These are phyloP conservation scores for Colletotrichum spinosum DNA, from an alignment of 2,329 filamentous ascomycete genomes.

Conservation along the genomic window DNA sequence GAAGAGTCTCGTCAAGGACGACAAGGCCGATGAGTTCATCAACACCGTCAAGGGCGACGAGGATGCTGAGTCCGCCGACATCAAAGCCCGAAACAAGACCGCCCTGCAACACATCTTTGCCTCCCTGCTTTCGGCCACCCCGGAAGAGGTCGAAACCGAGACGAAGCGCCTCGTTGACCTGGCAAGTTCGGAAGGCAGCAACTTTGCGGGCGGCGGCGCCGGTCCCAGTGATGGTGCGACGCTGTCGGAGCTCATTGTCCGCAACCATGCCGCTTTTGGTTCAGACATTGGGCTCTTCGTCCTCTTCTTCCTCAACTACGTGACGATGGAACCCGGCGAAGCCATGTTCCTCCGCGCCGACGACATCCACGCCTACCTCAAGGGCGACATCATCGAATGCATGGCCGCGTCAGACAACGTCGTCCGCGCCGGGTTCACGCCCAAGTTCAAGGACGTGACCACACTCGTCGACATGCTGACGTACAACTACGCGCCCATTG, in stretches of 20 bases:
- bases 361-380: constrained; percentile 96
- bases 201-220: constrained; percentile 79
- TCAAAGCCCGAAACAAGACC: constrained; percentile 85
- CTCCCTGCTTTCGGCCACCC: constrained; percentile 81
- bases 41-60: constrained; percentile 56
- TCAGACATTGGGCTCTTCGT: constrained; percentile 93
- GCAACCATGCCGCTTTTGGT: constrained; percentile 87
- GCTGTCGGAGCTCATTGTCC: constrained; percentile 80
- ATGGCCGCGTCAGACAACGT: constrained; percentile 99
- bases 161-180: constrained; percentile 77
- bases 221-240: constrained; percentile 75
- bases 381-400: constrained; percentile 96
- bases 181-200: constrained; percentile 73
- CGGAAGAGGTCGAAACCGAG: constrained; percentile 69
- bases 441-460: constrained; percentile 96
- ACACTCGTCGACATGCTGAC: constrained; percentile 93
- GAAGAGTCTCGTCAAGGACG: constrained; percentile 74
- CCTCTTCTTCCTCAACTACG: constrained; percentile 96
- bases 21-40: constrained; percentile 68
- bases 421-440: constrained; percentile 95
- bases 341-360: constrained; percentile 97
- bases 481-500: constrained; percentile 94
- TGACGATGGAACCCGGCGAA: constrained; percentile 87
- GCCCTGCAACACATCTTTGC: constrained; percentile 81
- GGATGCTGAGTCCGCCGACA: constrained; percentile 61